A percentile compares a stretch with the other conserved stretches of the same genome.
These are phyloP conservation scores for Trypanosoma boissoni DNA, from an alignment of 208 protist genomes.

Conservation along the genomic window DNA sequence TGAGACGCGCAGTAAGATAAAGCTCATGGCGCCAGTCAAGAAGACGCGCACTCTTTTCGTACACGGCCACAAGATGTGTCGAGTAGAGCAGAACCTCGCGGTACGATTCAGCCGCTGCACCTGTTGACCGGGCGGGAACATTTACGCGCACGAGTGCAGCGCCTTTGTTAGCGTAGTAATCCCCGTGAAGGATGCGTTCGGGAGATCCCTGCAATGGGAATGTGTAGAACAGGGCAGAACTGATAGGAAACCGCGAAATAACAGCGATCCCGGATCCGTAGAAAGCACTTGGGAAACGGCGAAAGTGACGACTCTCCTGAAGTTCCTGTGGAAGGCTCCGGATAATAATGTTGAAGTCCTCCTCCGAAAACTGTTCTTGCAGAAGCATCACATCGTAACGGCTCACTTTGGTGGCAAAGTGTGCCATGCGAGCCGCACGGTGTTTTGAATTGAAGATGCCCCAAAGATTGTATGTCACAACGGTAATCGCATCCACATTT, in stretches of 20 bases:
- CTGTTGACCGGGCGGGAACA: slow-evolving; percentile 30
- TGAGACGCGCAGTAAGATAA: slow-evolving; percentile 77
- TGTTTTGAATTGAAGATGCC: slow-evolving; percentile 90
- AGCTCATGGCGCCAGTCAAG: slow-evolving; percentile 62
- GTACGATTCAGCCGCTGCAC: slow-evolving; percentile 16
- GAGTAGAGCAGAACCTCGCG: slow-evolving; percentile 72
- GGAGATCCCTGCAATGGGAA: slow-evolving; percentile 84
- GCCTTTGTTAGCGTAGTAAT: slow-evolving; percentile 90
- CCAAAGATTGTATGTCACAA: slow-evolving; percentile 86
- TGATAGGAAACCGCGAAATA: slow-evolving; percentile 80
- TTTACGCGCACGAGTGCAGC: slow-evolving; percentile 59
- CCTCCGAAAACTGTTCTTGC: slow-evolving; percentile 80
- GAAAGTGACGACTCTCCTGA: slow-evolving; percentile 51
- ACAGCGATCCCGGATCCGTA: slow-evolving; percentile 84
- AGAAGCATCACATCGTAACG: slow-evolving; percentile 84
- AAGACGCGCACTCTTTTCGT: slow-evolving; percentile 63
- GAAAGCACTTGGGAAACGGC: slow-evolving; percentile 78
- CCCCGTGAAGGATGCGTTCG: slow-evolving; percentile 82
- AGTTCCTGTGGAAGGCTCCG: slow-evolving; percentile 34
- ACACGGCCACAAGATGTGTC: slow-evolving; percentile 81
- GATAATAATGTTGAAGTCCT: slow-evolving; percentile 73
- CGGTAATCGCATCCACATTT: slow-evolving; percentile 41
- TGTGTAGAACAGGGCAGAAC: slow-evolving; percentile 67
- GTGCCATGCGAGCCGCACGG: slow-evolving; percentile 63
- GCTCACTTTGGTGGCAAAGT: slow-evolving; percentile 72